Evolutionary conservation across 2,329 filamentous ascomycete species (phyloP), one percentile per base, ranked within the genome.

Genomic region (Verticillium nubilum): DNA sequence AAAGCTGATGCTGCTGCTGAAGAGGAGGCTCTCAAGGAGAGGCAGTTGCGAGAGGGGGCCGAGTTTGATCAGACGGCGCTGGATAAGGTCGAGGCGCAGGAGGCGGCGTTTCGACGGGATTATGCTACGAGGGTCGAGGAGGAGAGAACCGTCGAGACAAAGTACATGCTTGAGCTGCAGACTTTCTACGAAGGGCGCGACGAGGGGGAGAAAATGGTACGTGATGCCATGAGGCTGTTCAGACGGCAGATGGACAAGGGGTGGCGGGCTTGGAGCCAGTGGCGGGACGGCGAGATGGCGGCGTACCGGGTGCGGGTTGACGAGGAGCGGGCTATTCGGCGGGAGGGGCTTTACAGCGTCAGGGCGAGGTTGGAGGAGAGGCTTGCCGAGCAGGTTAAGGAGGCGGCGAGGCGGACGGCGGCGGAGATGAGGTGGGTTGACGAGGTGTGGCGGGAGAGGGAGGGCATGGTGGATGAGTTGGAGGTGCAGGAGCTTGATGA

Each of bases 391-490:
- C 69, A 68, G 52, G 68, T 70, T 54, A 65, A 63, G 17, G 74
- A 73, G 17, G 67, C 74, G 26, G 61, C 62, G 42, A 70, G 64
- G 56, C 72, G 70, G 29, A 73, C 73, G 54, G 64, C 63, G 6
- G 79, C 78, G 0, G 80, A 85, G 71, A 68, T 72, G 59, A 72
- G 69, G 59, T 86, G 83, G 82, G 67, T 78, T 26, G 69, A 71
- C 35, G 72, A 74, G 50, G 76, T 83, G 3, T 62, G 76, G 5
- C 67, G 73, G 5, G 81, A 83, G 67, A 73, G 81, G 12, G 67
- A 65, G 29, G 71, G 68, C 37, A 66, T 83, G 63, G 68, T 85
- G 54, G 68, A 61, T 6, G 75, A 74, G 29, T 69, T 73, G 66
- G 75, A 80, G 66, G 58, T 64, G 15, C 68, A 74, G 2, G 80